Base-by-base conservation (phyloP, 768 basidiomycete genomes). In the Phlebiopsis flavidoalba region DNA sequence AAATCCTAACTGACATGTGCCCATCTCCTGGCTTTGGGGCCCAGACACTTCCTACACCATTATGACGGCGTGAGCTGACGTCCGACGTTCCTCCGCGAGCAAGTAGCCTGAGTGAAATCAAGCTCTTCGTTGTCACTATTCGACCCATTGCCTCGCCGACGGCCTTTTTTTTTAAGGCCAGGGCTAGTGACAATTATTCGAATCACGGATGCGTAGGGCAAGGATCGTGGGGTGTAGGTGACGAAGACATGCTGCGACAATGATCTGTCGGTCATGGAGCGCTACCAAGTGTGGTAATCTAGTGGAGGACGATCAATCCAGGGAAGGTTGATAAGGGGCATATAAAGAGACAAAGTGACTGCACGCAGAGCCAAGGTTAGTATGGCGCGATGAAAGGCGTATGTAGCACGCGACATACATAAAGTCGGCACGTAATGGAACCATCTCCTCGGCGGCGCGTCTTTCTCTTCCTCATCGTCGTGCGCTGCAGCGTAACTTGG, bases 11-110 rank as follows among this genome's bases (percentile, higher is more conserved):
- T 94, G 91, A 67, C n/a, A n/a, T 93, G 91, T 1, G 89, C 73
- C 52, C 92, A n/a, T 79, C 65, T 92, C 90, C 5, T n/a, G 91
- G 89, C 73, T 89, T 91, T 0, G 88, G 86, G 53, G 82, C 84
- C 84, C 84, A 88, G 69, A n/a, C 91, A 94, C 61, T 85, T 86
- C 57, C 84, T 80, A 70, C 91, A 93, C 88, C 89, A 93, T 63
- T 77, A n/a, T 84, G 21, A 80, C 82, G 0, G 85, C n/a, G 84
- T 5, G 74, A 71, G 54, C 75, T 75, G 58, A 79, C 74, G 53
- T 86, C 85, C 35, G 80, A 76, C 62, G n/a, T n/a, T 82, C 73
- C 3, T 65, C 66, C 8, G 75, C 71, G 73, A 88, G 80, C n/a
- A 45, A 93, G 75, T n/a, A 12, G 88, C 88, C 62, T 90, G 85